These are phyloP conservation scores for Teratosphaeria destructans DNA, from an alignment of 2,329 filamentous ascomycete species.

Conservation along the genomic window DNA sequence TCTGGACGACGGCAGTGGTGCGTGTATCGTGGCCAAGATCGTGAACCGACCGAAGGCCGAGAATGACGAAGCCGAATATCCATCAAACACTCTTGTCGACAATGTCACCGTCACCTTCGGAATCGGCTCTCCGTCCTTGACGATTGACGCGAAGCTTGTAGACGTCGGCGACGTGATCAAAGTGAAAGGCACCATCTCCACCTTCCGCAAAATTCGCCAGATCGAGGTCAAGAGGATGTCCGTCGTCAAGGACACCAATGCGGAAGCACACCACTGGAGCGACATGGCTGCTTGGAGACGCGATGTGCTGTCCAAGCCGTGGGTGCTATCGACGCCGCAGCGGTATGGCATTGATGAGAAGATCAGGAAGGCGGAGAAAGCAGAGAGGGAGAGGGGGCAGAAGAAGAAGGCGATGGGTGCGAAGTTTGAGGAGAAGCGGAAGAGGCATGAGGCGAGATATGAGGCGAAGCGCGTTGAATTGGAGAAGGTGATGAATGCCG, in stretches of 20 bases:
- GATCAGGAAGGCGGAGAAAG: conserved; percentile 22
- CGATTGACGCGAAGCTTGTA: conserved; percentile 26
- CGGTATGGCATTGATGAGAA: conserved; percentile 32
- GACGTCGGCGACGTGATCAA: conserved; percentile 44
- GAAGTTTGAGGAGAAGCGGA: conserved; percentile 27
- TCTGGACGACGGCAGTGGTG: conserved; percentile 52
- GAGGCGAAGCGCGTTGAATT: conserved; percentile 30
- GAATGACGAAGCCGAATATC: conserved; percentile 21
- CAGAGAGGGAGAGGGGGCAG: conserved; percentile 22
- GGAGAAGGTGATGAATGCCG: conserved; percentile 33
- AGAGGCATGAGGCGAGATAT: conserved; percentile 21
- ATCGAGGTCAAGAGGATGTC: conserved; percentile 44
- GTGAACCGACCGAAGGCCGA: conserved; percentile 24
- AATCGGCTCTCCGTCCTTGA: conserved; percentile 35
- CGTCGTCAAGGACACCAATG: conserved; percentile 40
- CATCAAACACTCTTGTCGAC: conserved; percentile 27
- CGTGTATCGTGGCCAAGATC: conserved; percentile 46
- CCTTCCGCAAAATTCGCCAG: conserved; percentile 42
- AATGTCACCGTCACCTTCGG: conserved; percentile 29
- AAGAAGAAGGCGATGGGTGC: conserved; percentile 24
- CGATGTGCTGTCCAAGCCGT: conserved; percentile 42
- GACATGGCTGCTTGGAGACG: conserved; percentile 40
- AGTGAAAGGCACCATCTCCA: conserved; percentile 46
- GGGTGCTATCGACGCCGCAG: conserved; percentile 39
- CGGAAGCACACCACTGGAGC: conserved; percentile 45